phyloP scores from a whole-genome alignment of 176 grass and related monocot genomes.

The Cenchrus fungigraminus region DNA sequence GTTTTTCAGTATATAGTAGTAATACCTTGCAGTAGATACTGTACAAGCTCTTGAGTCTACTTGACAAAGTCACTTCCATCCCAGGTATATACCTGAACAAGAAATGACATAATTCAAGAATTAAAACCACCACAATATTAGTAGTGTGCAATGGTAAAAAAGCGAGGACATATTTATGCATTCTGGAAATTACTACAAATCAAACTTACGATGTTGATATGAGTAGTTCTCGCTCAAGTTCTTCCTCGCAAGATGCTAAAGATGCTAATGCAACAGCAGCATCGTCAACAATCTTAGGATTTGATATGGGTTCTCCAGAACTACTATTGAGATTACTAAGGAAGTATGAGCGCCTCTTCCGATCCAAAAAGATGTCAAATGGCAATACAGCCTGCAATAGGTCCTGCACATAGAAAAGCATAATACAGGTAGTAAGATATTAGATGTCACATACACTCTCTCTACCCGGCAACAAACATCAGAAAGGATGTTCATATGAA shows the following conservation, averaged over 20 bases:
- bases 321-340: slow-evolving; percentile 82
- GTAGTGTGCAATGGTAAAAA: slow-evolving; percentile 11
- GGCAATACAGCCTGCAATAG: slow-evolving; percentile 90
- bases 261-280: slow-evolving; percentile 82
- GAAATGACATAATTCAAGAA: slow-evolving; percentile 36
- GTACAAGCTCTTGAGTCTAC: slow-evolving; percentile 96
- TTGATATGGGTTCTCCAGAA: slow-evolving; percentile 63
- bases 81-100: slow-evolving; percentile 93
- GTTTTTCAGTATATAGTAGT: slow-evolving; percentile 19
- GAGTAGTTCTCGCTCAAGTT: slow-evolving; percentile 88
- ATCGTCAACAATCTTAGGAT: slow-evolving; percentile 70
- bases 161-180: not conserved
- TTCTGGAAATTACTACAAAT: slow-evolving; percentile 18
- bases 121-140: slow-evolving; percentile 3
- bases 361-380: slow-evolving; percentile 95
- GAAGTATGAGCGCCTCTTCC: slow-evolving; percentile 80
- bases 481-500: slow-evolving; percentile 8
- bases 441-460: not conserved
- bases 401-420: slow-evolving; percentile 61
- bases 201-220: slow-evolving; percentile 94
- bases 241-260: slow-evolving; percentile 93
- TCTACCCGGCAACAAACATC: slow-evolving; percentile 15
- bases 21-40: slow-evolving; percentile 93
- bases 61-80: slow-evolving; percentile 96
- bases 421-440: slow-evolving; percentile 27